phyloP scores from a whole-genome alignment of 768 basidiomycete genomes.

The Trametes maxima region DNA sequence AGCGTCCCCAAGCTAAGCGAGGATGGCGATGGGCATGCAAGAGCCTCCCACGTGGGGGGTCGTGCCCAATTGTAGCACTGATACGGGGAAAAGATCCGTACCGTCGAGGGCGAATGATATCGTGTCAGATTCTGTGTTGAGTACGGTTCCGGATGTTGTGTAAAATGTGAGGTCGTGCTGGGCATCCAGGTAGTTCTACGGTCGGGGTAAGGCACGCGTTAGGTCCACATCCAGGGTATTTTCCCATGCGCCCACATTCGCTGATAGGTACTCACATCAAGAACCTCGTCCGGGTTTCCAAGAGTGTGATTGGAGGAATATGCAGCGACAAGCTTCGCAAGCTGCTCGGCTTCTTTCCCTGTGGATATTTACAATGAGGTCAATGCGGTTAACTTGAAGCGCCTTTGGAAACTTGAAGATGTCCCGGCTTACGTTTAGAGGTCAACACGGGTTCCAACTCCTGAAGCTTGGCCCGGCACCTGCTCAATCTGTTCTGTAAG shows the following conservation, averaged over 20 bases:
- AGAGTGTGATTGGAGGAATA: slow-evolving; percentile 52
- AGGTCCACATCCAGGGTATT: background rate
- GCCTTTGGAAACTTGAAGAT: no score
- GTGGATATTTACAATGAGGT: background rate
- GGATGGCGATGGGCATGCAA: slow-evolving; percentile 3
- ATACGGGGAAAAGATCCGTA: slow-evolving; percentile 35
- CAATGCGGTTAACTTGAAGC: no score
- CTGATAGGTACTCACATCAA: slow-evolving; percentile 22
- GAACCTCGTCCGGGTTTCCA: slow-evolving; percentile 52
- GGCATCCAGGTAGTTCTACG: slow-evolving; percentile 63
- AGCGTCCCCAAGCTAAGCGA: background rate
- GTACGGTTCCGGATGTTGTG: slow-evolving; percentile 54
- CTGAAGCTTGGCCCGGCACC: slow-evolving; percentile 59
- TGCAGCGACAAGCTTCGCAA: slow-evolving; percentile 47
- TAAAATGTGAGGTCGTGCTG: slow-evolving; percentile 61
- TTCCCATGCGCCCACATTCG: slow-evolving; percentile 25
- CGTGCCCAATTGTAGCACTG: background rate
- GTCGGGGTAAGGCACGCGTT: background rate
- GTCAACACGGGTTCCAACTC: slow-evolving; percentile 61
- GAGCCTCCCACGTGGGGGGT: background rate
- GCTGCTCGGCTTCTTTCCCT: slow-evolving; percentile 61
- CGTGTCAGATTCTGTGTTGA: slow-evolving; percentile 65
- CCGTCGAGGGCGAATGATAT: slow-evolving; percentile 67
- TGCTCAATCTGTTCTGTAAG: slow-evolving; percentile 75
- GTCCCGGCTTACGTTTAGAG: slow-evolving; percentile 56